These are phyloP conservation scores for Simmondsia chinensis DNA, from an alignment of 148 eudicot genomes.

Conservation along the genomic window DNA sequence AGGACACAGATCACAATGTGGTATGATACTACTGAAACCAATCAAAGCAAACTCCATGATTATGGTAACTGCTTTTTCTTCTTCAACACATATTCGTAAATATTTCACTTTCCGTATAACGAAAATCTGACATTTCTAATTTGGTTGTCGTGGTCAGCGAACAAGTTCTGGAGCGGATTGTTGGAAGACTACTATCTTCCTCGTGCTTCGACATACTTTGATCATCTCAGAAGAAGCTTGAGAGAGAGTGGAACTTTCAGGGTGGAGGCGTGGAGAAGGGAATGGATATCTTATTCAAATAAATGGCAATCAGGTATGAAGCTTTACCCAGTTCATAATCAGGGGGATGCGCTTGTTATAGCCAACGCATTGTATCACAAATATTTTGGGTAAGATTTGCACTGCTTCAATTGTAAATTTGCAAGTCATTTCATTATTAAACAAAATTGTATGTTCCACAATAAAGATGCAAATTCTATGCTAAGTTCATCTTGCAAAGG, in stretches of 20 bases:
- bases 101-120: too few relatives aligned
- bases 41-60: slow-evolving; percentile 93
- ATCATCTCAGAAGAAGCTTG: slow-evolving; percentile 42
- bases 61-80: slow-evolving; percentile 52
- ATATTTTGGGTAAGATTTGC: slow-evolving; percentile 30
- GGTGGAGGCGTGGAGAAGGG: slow-evolving; percentile 75
- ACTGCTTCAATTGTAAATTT: too few relatives aligned
- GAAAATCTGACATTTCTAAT: too few relatives aligned
- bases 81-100: too few relatives aligned
- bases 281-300: slow-evolving; percentile 81
- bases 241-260: slow-evolving; percentile 37
- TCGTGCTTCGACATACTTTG: slow-evolving; percentile 73
- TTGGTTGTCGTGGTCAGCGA: slow-evolving; percentile 66
- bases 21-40: slow-evolving; percentile 59
- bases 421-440: too few relatives aligned
- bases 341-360: slow-evolving; percentile 59
- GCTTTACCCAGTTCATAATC: slow-evolving; percentile 54
- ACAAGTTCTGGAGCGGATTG: slow-evolving; percentile 97
- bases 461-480: too few relatives aligned
- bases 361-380: slow-evolving; percentile 43
- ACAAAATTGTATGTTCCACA: too few relatives aligned
- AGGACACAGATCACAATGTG: slow-evolving; percentile 98
- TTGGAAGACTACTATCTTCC: slow-evolving; percentile 81
- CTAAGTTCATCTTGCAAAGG: too few relatives aligned
- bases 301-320: slow-evolving; percentile 68